Conservation (phyloP, 352 stramenopile genomes). For the Globisporangium megalacanthum region DNA sequence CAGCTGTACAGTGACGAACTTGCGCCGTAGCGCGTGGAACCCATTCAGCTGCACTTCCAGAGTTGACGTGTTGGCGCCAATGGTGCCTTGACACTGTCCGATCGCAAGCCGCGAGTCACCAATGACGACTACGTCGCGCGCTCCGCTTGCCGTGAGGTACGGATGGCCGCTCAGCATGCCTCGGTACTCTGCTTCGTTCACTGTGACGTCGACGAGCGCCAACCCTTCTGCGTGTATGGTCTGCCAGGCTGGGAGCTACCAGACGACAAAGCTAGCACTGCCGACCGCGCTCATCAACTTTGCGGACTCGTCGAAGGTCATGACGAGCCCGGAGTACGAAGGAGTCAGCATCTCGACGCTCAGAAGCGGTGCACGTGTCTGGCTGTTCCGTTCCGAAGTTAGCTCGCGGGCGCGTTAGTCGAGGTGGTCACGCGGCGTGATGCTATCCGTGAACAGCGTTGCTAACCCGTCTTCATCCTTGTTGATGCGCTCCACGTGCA, state of each 20-base stretch:
- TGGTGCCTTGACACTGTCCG: neutral
- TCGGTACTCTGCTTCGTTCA: neutral
- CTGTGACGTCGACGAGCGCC: neutral
- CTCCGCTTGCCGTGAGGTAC: neutral
- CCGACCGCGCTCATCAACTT: neutral
- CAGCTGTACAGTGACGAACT: neutral
- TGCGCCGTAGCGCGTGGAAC: neutral
- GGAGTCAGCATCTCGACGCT: neutral
- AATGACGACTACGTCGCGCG: neutral
- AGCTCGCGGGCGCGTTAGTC: slow-evolving; percentile 6
- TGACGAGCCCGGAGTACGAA: neutral
- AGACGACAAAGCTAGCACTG: neutral
- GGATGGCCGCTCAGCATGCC: neutral
- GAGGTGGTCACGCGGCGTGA: slow-evolving; percentile 9
- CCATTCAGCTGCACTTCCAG: neutral
- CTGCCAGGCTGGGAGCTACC: neutral
- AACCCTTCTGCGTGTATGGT: neutral
- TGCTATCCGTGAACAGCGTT: slow-evolving; percentile 2
- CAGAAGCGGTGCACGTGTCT: neutral
- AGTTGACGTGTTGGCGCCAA: neutral
- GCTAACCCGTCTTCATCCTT: slow-evolving; percentile 8
- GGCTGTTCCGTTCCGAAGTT: neutral
- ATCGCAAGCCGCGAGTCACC: neutral
- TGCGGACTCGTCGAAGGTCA: neutral
- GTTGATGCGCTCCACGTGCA: slow-evolving; percentile 1